Base-by-base conservation (phyloP, 192 early-diverging fungal genomes). In the Podila minutissima region DNA sequence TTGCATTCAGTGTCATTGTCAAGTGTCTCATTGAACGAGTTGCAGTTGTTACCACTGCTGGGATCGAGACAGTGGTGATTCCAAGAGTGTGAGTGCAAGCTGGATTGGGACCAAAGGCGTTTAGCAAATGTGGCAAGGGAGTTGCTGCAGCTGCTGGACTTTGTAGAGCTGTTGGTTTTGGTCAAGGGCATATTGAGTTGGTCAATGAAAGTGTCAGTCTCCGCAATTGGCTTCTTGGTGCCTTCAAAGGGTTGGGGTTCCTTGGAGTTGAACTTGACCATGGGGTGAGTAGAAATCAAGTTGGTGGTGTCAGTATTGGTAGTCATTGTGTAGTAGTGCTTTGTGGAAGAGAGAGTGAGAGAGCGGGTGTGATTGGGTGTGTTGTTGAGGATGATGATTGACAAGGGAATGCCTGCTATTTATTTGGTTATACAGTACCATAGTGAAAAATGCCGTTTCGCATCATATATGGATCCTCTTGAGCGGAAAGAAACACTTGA, bases 61-160 rank as follows among this genome's bases (percentile, higher is more conserved):
- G 35, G 62, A 13, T 62, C 59, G 12, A 61, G 6, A 49, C 59
- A 53, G 65, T 35, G 66, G 33, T 65, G 57, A 48, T 10, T 26
- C n/a, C 37, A 62, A 15, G 70, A 72, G 22, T 63, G 71, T 6
- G 70, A 62, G 29, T 55, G 62, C 0, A 63, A 70, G 2, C 69
- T 61, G 22, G 67, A 67, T 37, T 58, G 69, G 37, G 75, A 78
- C 7, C 68, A 64, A 17, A 78, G 53, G 24, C 75, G 64, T 0
- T 78, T 69, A 1, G 59, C 75, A 61, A 78, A 71, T 24, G 68
- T 69, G 19, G 50, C 59, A 5, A 78, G 24, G 17, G 75, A 78
- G 59, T 37, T 66, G n/a, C 75, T 69, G 28, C 64, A 38, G 37
- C 46, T 67, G 59, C 8, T 31, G 9, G 59, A 60, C 48, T 67